Evolutionary conservation across 169 alveolate genomes (phyloP).

Genomic region (Hepatocystis sp.): DNA sequence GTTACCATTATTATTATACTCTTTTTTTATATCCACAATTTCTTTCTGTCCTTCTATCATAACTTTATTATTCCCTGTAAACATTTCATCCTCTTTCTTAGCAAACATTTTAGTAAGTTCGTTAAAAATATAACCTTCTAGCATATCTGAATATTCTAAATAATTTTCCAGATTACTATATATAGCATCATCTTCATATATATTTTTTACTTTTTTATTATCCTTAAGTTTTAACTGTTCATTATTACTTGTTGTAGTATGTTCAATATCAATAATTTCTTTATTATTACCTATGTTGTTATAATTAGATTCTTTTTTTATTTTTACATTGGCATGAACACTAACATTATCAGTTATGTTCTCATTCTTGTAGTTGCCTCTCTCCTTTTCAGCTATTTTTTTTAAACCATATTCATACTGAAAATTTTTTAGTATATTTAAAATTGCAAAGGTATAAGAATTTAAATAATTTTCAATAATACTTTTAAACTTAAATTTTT

Average conservation of each 20-base stretch:
- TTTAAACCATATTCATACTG: conserved; percentile 56
- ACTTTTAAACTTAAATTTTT: conserved; percentile 64
- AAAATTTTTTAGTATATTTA: conserved; percentile 39
- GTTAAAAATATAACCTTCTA: conserved; percentile 33
- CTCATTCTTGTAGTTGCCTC: not conserved
- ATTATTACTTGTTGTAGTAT: too few relatives aligned
- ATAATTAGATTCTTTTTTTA: conserved; percentile 1
- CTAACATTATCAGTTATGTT: not conserved
- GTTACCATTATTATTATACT: not conserved
- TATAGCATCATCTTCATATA: conserved; percentile 16
- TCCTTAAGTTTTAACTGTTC: too few relatives aligned
- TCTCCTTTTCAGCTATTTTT: conserved; percentile 17
- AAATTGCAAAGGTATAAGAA: conserved; percentile 53
- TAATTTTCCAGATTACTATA: conserved; percentile 30
- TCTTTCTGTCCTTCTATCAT: not conserved
- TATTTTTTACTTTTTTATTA: not conserved
- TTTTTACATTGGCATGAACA: not conserved
- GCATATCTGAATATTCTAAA: conserved; percentile 65
- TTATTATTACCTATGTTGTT: too few relatives aligned
- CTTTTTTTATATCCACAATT: not conserved
- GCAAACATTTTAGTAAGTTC: conserved; percentile 17
- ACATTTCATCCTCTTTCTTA: not conserved
- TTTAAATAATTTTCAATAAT: conserved; percentile 71
- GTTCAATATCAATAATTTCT: too few relatives aligned
- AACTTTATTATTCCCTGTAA: not conserved